A percentile compares a stretch with the other conserved stretches of the same genome.
Conservation (phyloP, 331 rosid genomes). For the Dryas integrifolia region DNA sequence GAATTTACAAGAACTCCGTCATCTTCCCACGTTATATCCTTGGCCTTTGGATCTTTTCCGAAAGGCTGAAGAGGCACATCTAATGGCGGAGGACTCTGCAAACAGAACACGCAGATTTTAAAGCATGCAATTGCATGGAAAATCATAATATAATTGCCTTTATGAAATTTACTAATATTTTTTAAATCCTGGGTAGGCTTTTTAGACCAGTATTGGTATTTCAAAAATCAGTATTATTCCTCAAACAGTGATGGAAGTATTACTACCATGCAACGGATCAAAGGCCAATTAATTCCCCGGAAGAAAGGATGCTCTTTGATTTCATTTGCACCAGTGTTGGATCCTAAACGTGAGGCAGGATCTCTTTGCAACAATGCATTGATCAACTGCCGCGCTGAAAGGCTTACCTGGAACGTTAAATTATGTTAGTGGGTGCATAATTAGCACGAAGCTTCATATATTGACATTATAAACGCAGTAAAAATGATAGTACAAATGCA, state of each 20-base stretch:
- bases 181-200: background rate
- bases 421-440: constrained; percentile 23
- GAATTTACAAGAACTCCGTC: constrained; percentile 64
- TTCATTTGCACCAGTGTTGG: constrained; percentile 69
- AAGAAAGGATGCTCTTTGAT: constrained; percentile 88
- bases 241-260: constrained; percentile 2
- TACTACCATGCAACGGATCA: constrained; percentile 82
- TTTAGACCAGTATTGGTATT: constrained; percentile 11
- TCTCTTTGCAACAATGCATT: constrained; percentile 86
- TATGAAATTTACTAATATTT: background rate
- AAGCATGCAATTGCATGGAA: constrained; percentile 5
- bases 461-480: background rate
- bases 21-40: constrained; percentile 71
- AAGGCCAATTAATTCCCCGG: constrained; percentile 85
- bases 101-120: background rate
- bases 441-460: constrained; percentile 7
- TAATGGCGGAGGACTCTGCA: constrained; percentile 79
- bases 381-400: constrained; percentile 77
- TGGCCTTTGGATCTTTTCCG: constrained; percentile 47
- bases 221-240: constrained; percentile 15
- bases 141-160: background rate
- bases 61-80: constrained; percentile 59
- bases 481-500: background rate
- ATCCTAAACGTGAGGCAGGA: constrained; percentile 69
- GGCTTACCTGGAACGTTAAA: constrained; percentile 63